Base-by-base conservation (phyloP, 2,329 filamentous ascomycete genomes). In the Paracorniculantispora psalliotae region DNA sequence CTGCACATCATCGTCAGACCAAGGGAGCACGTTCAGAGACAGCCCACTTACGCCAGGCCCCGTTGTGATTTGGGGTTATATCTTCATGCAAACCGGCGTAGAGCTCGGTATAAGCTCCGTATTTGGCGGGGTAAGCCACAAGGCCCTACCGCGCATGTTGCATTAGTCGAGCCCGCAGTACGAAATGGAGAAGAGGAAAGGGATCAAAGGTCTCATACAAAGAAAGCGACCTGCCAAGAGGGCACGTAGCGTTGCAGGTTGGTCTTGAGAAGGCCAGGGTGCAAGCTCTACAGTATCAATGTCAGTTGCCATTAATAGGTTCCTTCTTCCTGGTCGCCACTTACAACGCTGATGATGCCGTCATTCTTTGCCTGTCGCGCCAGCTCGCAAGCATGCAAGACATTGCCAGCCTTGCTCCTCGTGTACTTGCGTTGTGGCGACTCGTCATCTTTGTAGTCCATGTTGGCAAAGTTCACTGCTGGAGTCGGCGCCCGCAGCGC, bases 81-180 rank as follows among this genome's bases (percentile, higher is more conserved):
- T 77, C 72, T 0, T 71, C 69, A 1, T 74, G 73, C 41, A 76
- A 64, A 0, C 70, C 75, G 6, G 75, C 72, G 59, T 71, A 80
- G 2, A 79, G 64, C 61, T 76, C 71, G 0, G 77, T 77, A 59
- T 76, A 78, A 1, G 75, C 76, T 1, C 76, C 77, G 41, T 68
- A 62, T 21, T 69, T 51, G 2, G 63, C 15, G 5, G 68, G 65
- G 52, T 68, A 63, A 4, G 39, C 50, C 2, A 53, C n/a, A 12
- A 53, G 28, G 13, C 19, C 12, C 33, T 53, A 48, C 21, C 23
- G 15, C 46, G 12, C 8, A 8, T 48, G 46, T 17, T 6, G 9
- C 6, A 48, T 48, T 28, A 48, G 46, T 9, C 46, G 15, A 21
- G 25, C 21, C 2, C 13, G 28, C 7, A 28, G 23, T 4, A 37